These are phyloP conservation scores for Eimeria praecox DNA, from an alignment of 169 alveolate genomes.

Conservation along the genomic window DNA sequence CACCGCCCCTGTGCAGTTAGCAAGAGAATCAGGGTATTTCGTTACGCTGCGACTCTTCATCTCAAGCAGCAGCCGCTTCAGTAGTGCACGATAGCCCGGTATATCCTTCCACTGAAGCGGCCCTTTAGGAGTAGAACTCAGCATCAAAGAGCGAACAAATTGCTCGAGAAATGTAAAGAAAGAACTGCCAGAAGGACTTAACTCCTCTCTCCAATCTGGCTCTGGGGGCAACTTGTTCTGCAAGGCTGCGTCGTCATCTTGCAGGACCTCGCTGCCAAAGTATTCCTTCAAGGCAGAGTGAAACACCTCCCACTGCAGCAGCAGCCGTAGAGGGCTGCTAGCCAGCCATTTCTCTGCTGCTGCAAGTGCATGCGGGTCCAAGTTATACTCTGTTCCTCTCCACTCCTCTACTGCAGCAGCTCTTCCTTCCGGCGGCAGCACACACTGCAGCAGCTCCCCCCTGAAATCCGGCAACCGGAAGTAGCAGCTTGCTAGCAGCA, in stretches of 20 bases:
- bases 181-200: conserved; percentile 54
- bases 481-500: conserved; percentile 73
- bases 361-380: conserved; percentile 48
- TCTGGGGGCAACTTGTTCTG: neutral
- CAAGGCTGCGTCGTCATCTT: conserved; percentile 4
- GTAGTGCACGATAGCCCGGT: conserved; percentile 81
- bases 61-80: conserved; percentile 82
- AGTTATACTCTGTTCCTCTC: conserved; percentile 80
- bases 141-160: conserved; percentile 67
- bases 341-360: conserved; percentile 49
- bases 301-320: conserved; percentile 77
- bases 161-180: conserved; percentile 82
- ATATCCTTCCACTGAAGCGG: conserved; percentile 76
- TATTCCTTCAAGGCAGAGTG: conserved; percentile 50
- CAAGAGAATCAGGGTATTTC: conserved; percentile 82
- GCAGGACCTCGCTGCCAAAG: conserved; percentile 62
- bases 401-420: conserved; percentile 79
- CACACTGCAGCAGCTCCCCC: conserved; percentile 68
- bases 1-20: conserved; percentile 81
- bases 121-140: neutral
- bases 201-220: conserved; percentile 43
- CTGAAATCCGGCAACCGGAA: conserved; percentile 81
- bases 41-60: conserved; percentile 70
- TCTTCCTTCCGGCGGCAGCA: conserved; percentile 46
- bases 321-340: conserved; percentile 25